Percentiles rank a stretch among this genome's conserved stretches.
These are phyloP conservation scores for Cyclocybe cylindracea DNA, from an alignment of 768 basidiomycete species.

Conservation along the genomic window DNA sequence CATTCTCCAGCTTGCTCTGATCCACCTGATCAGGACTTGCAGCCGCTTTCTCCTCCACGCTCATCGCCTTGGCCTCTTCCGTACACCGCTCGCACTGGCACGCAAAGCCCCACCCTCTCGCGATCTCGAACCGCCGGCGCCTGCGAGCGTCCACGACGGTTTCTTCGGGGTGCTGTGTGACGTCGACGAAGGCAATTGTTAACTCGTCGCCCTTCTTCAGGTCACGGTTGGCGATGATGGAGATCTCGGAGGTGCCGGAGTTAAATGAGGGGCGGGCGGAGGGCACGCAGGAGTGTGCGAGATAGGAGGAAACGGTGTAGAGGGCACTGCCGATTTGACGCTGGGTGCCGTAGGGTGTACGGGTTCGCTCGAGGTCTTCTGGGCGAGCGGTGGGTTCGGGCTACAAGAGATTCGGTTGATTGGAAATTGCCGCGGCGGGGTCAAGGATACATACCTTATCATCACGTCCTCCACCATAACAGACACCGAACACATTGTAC, in stretches of 20 bases:
- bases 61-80: constrained; percentile 47
- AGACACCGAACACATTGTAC: constrained; percentile 80
- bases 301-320: constrained; percentile 77
- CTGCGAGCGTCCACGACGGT: constrained; percentile 49
- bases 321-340: constrained; percentile 77
- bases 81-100: constrained; percentile 70
- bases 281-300: constrained; percentile 76
- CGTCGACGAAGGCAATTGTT: constrained; percentile 76
- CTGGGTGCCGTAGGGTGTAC: constrained; percentile 74
- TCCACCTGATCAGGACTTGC: constrained; percentile 40
- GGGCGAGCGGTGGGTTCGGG: constrained; percentile 54
- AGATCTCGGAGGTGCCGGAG: constrained; percentile 66
- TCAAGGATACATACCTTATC: constrained; percentile 55
- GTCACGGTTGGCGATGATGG: constrained; percentile 64
- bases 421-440: background rate
- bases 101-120: constrained; percentile 80
- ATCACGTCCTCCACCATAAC: constrained; percentile 62
- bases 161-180: constrained; percentile 56
- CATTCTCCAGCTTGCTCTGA: constrained; percentile 48
- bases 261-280: constrained; percentile 65
- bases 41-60: constrained; percentile 31
- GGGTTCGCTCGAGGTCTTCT: constrained; percentile 73
- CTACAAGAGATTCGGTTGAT: constrained; percentile 31
- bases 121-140: constrained; percentile 69
- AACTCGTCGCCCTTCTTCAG: constrained; percentile 78